A percentile compares a stretch with the other conserved stretches of the same genome.
phyloP scores from a whole-genome alignment of 192 early-diverging fungal species.

The Paraglomus occultum region DNA sequence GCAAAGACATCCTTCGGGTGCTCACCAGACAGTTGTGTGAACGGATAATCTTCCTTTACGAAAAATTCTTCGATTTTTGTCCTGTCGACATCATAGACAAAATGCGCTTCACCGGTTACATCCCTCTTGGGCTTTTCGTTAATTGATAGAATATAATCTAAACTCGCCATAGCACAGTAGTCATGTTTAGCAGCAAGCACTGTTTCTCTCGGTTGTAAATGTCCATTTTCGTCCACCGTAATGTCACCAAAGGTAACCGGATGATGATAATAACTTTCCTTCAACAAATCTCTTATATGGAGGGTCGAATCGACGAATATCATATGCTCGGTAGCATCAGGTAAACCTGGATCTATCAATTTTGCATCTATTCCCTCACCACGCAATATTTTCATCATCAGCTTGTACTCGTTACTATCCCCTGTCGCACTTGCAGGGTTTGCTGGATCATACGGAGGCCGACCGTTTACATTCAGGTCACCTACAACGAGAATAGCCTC shows the following conservation, averaged over 20 bases:
- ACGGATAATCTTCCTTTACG: slow-evolving; percentile 12
- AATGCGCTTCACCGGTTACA: slow-evolving; percentile 37
- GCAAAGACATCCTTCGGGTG: neutral
- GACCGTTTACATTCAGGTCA: slow-evolving; percentile 71
- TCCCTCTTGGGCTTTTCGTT: slow-evolving; percentile 4
- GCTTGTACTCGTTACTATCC: slow-evolving; percentile 48
- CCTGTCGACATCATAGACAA: slow-evolving; percentile 33
- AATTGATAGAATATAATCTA: slow-evolving; percentile 52
- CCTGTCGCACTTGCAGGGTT: slow-evolving; percentile 38
- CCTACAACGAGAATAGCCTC: slow-evolving; percentile 65
- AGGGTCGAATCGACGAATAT: neutral
- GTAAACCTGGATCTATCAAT: neutral
- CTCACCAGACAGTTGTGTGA: slow-evolving; percentile 47
- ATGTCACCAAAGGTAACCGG: slow-evolving; percentile 82
- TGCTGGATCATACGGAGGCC: slow-evolving; percentile 27
- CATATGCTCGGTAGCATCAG: neutral
- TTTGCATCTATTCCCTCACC: slow-evolving; percentile 32
- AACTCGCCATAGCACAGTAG: slow-evolving; percentile 45
- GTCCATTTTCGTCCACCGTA: slow-evolving; percentile 44
- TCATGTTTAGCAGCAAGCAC: slow-evolving; percentile 57
- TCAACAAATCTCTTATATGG: slow-evolving; percentile 47
- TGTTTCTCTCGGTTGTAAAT: slow-evolving; percentile 50
- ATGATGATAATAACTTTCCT: slow-evolving; percentile 61
- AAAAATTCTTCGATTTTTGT: slow-evolving; percentile 17
- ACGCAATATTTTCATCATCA: slow-evolving; percentile 56